These are phyloP conservation scores for barley (Hordeum vulgare) DNA, from an alignment of 176 grass and related monocot genomes.

Conservation along the genomic window DNA sequence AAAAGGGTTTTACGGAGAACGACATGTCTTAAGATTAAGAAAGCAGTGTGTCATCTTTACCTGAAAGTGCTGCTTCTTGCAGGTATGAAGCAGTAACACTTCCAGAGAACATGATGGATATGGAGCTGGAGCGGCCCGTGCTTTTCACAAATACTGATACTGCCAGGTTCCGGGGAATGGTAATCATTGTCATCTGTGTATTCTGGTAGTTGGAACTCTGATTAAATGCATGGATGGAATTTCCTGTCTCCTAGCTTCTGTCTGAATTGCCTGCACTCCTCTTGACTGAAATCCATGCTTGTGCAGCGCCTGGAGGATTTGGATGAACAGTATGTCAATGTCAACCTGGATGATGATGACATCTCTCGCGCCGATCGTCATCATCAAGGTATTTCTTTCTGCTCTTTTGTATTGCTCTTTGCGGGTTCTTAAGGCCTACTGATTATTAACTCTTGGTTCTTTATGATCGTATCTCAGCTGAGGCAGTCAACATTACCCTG, in stretches of 20 bases:
- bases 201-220: not conserved
- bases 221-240: not conserved
- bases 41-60: not conserved
- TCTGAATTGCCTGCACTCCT: not conserved
- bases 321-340: constrained; percentile 77
- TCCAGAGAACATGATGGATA: constrained; percentile 42
- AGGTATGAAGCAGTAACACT: constrained; percentile 92
- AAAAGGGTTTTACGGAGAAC: not conserved
- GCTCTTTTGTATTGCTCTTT: not conserved
- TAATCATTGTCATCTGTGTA: constrained; percentile 32
- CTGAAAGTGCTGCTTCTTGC: constrained; percentile 20
- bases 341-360: constrained; percentile 57
- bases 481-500: constrained; percentile 66
- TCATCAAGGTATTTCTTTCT: constrained; percentile 74
- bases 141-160: constrained; percentile 34
- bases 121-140: constrained; percentile 62
- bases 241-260: constrained; percentile 11
- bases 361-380: constrained; percentile 23
- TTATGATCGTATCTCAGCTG: constrained; percentile 34
- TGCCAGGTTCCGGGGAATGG: constrained; percentile 61
- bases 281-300: constrained; percentile 12
- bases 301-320: constrained; percentile 75
- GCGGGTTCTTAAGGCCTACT: not conserved
- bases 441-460: constrained; percentile 6
- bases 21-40: constrained; percentile 12